A percentile compares a stretch with the other conserved stretches of the same genome.
Evolutionary conservation across 495 filamentous ascomycete genomes (phyloP).

Genomic region (Podospora australis): DNA sequence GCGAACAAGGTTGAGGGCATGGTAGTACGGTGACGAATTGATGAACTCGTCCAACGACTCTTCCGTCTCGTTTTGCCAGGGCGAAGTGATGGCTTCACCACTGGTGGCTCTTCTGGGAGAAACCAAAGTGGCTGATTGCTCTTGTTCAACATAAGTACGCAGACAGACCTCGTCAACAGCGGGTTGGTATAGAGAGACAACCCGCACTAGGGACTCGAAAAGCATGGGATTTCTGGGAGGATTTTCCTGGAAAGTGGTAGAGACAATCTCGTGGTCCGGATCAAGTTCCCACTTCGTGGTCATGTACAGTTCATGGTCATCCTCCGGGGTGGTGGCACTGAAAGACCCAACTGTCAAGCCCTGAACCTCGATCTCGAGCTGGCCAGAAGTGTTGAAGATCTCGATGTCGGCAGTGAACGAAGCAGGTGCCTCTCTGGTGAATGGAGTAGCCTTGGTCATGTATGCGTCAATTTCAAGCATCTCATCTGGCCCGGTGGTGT

Average conservation of each 20-base stretch:
- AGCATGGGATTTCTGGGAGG: slow-evolving; percentile 15
- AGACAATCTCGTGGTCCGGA: slow-evolving; percentile 34
- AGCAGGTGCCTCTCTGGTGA: slow-evolving; percentile 20
- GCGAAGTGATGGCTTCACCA: too few species aligned
- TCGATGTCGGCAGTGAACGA: slow-evolving; percentile 31
- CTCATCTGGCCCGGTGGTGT: slow-evolving; percentile 16
- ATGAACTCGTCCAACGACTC: slow-evolving; percentile 27
- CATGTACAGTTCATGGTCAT: slow-evolving; percentile 40
- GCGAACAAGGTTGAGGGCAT: slow-evolving; percentile 24
- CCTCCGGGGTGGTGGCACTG: slow-evolving; percentile 29
- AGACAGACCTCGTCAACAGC: too few species aligned
- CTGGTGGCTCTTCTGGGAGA: not conserved
- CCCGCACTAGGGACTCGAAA: slow-evolving; percentile 31
- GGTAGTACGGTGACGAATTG: slow-evolving; percentile 23
- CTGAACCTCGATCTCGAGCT: slow-evolving; percentile 36
- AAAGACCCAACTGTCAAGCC: slow-evolving; percentile 34
- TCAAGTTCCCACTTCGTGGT: slow-evolving; percentile 35
- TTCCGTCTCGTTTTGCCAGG: slow-evolving; percentile 28
- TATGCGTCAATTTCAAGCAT: slow-evolving; percentile 32
- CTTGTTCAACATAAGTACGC: too few species aligned
- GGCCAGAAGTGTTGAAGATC: slow-evolving; percentile 28
- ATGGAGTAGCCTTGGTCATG: slow-evolving; percentile 19
- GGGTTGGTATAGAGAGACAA: slow-evolving; percentile 32
- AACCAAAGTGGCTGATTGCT: not conserved
- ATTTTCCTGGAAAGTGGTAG: not conserved